Evolutionary conservation across 257 asterid species (phyloP), one percentile per base, ranked within the genome.

Genomic region (Gentiana macrophylla): DNA sequence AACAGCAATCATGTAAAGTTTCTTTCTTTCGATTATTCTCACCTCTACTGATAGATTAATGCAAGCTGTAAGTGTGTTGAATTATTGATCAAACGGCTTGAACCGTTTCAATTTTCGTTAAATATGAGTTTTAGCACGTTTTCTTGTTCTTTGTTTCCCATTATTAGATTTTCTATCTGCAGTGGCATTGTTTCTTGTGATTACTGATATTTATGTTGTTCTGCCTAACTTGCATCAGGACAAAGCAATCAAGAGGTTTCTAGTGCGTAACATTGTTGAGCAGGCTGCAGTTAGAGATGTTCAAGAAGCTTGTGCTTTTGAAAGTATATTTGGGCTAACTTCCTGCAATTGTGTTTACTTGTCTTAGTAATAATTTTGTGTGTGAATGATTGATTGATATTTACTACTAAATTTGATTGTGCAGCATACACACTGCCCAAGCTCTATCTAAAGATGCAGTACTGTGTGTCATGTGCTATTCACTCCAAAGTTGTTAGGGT

Each of bases 401-500:
- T 5, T 15, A 13, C 3, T 11, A 8, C 32, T 2, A 53, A 32
- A 2, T 10, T 44, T 5, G 63, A 8, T 38, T 13, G 32, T 62
- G 1, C 9, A 84, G 88, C 38, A 3, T 84, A 84, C 70, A 70
- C 77, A 32, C 94, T 84, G 12, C 89, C 96, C 62, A 86, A 86
- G 83, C 79, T 86, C 67, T 86, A 86, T 12, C 73, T 84, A 75
- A 88, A 88, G 84, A 80, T 88, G 96, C 94, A 80, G 67, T 84
- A 88, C 74, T 88, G 94, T 53, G 93, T 88, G 2, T 84, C 94
- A 1, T 88, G 94, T 50, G 94, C 94, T 9, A 86, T 84, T 56
- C 91, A 84, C 85, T 86, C 96, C 8, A 90, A 86, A 62, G 97
- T 90, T n/a, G 97, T 90, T 45, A 79, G 97, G 75, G 97, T 90